Conservation (phyloP, 345 rosid genomes). For the Populus pruinosa region DNA sequence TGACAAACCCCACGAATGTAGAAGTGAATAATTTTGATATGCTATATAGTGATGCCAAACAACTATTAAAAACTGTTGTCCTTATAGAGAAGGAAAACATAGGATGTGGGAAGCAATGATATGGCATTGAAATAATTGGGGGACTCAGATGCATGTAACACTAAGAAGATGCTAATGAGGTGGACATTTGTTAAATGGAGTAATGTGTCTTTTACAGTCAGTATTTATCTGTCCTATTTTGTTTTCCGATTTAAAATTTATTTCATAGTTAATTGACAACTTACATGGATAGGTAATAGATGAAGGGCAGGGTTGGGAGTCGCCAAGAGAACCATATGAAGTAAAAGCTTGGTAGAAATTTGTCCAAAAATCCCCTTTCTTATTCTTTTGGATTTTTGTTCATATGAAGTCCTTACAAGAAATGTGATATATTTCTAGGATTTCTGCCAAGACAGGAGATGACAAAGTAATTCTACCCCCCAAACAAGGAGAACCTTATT, state of each 20-base stretch:
- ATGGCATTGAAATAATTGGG: background rate
- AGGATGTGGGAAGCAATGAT: background rate
- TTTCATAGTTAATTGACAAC: background rate
- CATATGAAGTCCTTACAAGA: background rate
- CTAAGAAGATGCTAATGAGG: background rate
- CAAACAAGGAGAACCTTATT: slow-evolving; percentile 64
- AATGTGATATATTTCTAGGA: slow-evolving; percentile 42
- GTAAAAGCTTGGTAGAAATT: slow-evolving; percentile 65
- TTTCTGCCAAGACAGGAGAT: slow-evolving; percentile 74
- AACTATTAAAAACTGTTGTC: background rate
- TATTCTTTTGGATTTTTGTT: slow-evolving; percentile 5
- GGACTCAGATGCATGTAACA: background rate
- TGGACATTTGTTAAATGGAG: background rate
- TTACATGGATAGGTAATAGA: slow-evolving; percentile 49
- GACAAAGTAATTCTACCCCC: slow-evolving; percentile 57
- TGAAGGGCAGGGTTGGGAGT: slow-evolving; percentile 95
- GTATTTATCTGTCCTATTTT: background rate
- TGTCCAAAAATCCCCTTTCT: slow-evolving; percentile 13
- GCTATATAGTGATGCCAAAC: background rate
- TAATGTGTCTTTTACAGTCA: background rate
- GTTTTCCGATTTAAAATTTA: background rate
- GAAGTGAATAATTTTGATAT: no score
- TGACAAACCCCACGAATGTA: no score
- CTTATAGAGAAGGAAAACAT: background rate
- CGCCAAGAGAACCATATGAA: slow-evolving; percentile 94